phyloP scores from a whole-genome alignment of 305 asterid genomes.

The Solanum hybrid region DNA sequence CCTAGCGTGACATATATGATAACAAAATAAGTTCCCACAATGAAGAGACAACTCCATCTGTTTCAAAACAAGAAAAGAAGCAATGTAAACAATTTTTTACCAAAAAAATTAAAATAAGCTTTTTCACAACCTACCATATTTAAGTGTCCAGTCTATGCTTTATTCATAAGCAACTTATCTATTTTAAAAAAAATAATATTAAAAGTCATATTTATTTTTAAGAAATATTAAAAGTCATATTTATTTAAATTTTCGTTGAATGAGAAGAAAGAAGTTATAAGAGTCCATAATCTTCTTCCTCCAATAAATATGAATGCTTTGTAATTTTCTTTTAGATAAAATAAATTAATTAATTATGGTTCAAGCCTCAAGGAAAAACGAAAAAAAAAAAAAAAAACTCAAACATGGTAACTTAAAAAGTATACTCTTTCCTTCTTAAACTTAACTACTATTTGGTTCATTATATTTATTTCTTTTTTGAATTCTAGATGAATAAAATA shows the following conservation, averaged over 20 bases:
- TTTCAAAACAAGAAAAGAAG: background rate
- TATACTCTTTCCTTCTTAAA: background rate
- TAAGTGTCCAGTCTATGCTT: background rate
- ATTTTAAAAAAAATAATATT: too few species aligned
- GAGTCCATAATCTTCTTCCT: background rate
- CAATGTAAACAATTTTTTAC: background rate
- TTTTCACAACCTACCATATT: background rate
- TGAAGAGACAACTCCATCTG: background rate
- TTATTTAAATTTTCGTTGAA: too few species aligned
- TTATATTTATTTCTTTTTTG: too few species aligned
- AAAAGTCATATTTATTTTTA: too few species aligned
- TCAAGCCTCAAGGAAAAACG: background rate
- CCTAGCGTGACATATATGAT: background rate
- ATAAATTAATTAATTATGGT: background rate
- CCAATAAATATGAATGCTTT: background rate
- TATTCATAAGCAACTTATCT: background rate
- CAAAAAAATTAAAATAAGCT: background rate
- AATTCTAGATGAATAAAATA: background rate
- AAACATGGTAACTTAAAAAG: background rate
- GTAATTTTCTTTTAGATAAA: background rate
- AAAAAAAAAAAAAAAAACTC: background rate
- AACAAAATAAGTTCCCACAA: background rate
- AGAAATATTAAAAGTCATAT: background rate
- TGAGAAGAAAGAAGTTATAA: background rate
- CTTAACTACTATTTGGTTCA: background rate